Base-by-base conservation (phyloP, 129 eudicot genomes). In the Flaveria brownii region DNA sequence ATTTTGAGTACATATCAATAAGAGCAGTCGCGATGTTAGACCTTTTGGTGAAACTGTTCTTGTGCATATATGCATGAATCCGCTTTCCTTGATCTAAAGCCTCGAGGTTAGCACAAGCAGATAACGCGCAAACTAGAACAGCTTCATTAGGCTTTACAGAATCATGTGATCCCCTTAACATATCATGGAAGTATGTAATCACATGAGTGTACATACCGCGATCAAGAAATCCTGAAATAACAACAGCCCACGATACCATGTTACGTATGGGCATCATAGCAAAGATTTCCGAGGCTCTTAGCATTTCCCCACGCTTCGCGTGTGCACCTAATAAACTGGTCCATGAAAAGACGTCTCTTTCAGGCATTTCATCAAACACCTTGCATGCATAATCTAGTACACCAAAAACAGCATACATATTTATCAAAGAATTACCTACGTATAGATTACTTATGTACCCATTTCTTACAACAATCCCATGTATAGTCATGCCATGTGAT, bases 31-130 rank as follows among this genome's bases (percentile, higher is more conserved):
- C 71, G 26, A 89, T 82, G 71, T 91, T 94, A 16, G 96, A 85
- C 49, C 75, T 87, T 70, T 74, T 66, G 20, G 62, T 63, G 60
- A 87, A 72, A 15, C 60, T 69, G 14, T 68, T 78, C 45, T 83
- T 86, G 56, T 75, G 63, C 52, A 91, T 68, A 82, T 86, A 91
- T 12, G 43, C 80, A 62, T 85, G 93, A 67, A 91, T 87, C 83
- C 80, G 78, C 56, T 80, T 83, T 30, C 97, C 99, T 73, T 86
- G 90, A 78, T 89, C 84, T 49, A 94, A 84, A 52, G 88, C 91
- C 60, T 96, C 96, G 42, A 91, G 92, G 74, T 87, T 87, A 75
- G 97, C 88, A 78, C 96, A 91, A 15, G 97, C 97, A 70, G 96
- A 89, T 68, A 94, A 77, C 30, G 93, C 86, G 83, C 93, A 91